Conservation (phyloP, 208 protist species). For the Naegleria lovaniensis region DNA sequence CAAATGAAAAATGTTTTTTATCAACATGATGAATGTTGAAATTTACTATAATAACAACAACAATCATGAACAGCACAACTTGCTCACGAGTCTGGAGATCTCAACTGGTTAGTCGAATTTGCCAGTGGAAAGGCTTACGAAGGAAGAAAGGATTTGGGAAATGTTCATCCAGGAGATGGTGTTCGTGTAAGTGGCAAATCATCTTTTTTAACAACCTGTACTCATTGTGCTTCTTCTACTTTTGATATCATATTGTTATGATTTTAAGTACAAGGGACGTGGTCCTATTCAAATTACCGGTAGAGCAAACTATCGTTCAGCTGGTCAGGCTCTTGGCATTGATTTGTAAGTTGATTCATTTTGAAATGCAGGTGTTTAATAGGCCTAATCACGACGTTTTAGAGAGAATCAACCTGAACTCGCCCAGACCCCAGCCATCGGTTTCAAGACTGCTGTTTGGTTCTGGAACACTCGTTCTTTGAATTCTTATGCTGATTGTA, state of each 20-base stretch:
- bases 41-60: too few relatives aligned
- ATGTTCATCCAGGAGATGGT: not conserved
- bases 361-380: too few relatives aligned
- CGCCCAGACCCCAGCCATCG: not conserved
- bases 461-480: constrained; percentile 28
- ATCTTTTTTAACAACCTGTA: too few relatives aligned
- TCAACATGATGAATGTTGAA: too few relatives aligned
- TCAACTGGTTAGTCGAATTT: constrained; percentile 32
- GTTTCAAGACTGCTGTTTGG: constrained; percentile 30
- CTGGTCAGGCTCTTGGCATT: constrained; percentile 27
- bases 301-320: constrained; percentile 29
- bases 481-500: constrained; percentile 32
- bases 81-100: constrained; percentile 27
- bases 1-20: too few relatives aligned
- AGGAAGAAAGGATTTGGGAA: not conserved
- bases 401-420: too few relatives aligned
- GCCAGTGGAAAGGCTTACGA: constrained; percentile 37
- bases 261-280: constrained; percentile 34
- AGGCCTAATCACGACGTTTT: too few relatives aligned
- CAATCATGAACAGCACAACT: constrained; percentile 33
- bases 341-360: constrained; percentile 20
- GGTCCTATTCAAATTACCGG: constrained; percentile 39
- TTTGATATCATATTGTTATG: too few relatives aligned
- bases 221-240: too few relatives aligned
- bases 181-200: not conserved